Evolutionary conservation across 257 asterid genomes (phyloP).

Genomic region (Scutellaria minor): DNA sequence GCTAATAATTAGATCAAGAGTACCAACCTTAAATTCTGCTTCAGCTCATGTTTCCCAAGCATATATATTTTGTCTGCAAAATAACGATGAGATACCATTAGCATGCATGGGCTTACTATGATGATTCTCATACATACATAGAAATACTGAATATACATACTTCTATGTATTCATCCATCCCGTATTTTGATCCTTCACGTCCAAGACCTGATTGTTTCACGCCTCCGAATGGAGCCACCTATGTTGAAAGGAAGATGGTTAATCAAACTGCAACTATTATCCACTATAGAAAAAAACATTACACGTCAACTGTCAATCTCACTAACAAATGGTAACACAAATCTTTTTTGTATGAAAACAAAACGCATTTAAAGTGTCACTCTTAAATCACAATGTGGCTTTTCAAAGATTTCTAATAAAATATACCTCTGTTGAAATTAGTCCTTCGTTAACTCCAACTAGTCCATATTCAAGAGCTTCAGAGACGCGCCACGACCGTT

Average conservation of each 20-base stretch:
- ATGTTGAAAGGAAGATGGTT: conserved; percentile 23
- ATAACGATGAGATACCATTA: background rate
- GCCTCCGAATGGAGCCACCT: conserved; percentile 99
- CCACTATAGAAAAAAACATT: too few relatives aligned
- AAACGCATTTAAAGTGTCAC: too few relatives aligned
- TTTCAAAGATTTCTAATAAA: conserved; percentile 3
- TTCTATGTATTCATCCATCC: conserved; percentile 91
- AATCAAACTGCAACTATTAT: background rate
- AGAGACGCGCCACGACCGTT: conserved; percentile 91
- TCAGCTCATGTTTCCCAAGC: conserved; percentile 74
- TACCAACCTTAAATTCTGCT: conserved; percentile 33
- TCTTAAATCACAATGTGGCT: background rate
- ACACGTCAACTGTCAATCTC: too few relatives aligned
- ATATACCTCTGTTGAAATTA: conserved; percentile 90
- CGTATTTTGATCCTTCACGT: conserved; percentile 97
- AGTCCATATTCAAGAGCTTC: conserved; percentile 98
- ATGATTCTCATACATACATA: too few relatives aligned
- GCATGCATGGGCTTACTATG: background rate
- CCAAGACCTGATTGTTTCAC: conserved; percentile 97
- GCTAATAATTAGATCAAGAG: background rate
- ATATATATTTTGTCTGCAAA: conserved; percentile 70
- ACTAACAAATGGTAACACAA: too few relatives aligned
- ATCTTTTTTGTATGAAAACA: too few relatives aligned
- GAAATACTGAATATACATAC: conserved; percentile 40
- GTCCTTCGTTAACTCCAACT: conserved; percentile 97